Evolutionary conservation across 192 early-diverging fungal genomes (phyloP).

Genomic region (Gonapodya sp.): DNA sequence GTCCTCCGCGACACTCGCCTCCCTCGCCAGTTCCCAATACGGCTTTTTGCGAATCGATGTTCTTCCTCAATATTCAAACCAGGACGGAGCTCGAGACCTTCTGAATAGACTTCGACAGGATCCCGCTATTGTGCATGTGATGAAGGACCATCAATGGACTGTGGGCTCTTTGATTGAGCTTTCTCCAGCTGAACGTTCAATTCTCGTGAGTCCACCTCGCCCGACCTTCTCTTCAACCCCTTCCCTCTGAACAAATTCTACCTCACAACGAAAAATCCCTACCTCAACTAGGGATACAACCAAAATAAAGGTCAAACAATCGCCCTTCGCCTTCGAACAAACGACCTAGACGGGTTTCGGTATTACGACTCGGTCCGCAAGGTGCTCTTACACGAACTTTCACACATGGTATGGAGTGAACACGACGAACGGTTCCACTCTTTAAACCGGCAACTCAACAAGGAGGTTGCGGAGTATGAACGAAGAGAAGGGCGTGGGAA

Average conservation of each 20-base stretch:
- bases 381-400: slow-evolving; percentile 68
- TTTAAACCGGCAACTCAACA: slow-evolving; percentile 62
- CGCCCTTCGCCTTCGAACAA: slow-evolving; percentile 63
- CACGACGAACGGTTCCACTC: slow-evolving; percentile 67
- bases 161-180: slow-evolving; percentile 60
- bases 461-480: slow-evolving; percentile 35
- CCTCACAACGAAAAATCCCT: not conserved
- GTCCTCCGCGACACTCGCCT: not conserved
- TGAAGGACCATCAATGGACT: slow-evolving; percentile 46
- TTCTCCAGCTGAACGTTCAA: slow-evolving; percentile 50
- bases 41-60: slow-evolving; percentile 50
- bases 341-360: slow-evolving; percentile 66
- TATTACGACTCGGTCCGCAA: slow-evolving; percentile 55
- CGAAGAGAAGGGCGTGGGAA: slow-evolving; percentile 28
- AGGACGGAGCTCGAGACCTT: slow-evolving; percentile 40
- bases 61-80: slow-evolving; percentile 41
- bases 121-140: slow-evolving; percentile 33
- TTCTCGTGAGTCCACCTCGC: slow-evolving; percentile 54
- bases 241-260: too few species aligned
- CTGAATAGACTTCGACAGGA: slow-evolving; percentile 61
- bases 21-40: slow-evolving; percentile 26
- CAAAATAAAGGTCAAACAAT: slow-evolving; percentile 61
- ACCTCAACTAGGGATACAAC: slow-evolving; percentile 17
- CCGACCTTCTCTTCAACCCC: not conserved
- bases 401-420: slow-evolving; percentile 55